Conservation (phyloP, 352 stramenopile genomes). For the Globisporangium viniferum region DNA sequence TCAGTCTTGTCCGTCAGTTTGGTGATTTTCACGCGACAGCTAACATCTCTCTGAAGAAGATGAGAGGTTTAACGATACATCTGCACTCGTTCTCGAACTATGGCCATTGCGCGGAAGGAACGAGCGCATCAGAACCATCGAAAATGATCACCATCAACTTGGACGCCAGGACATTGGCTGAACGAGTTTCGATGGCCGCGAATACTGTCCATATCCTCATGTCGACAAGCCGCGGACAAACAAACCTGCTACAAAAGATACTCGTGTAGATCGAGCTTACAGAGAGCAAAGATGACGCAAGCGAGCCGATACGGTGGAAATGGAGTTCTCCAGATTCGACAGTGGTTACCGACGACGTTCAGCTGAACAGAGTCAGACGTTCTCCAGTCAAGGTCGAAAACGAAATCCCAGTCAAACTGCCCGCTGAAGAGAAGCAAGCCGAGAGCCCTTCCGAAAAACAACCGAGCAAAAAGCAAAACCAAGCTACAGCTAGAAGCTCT, state of each 20-base stretch:
- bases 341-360: neutral
- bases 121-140: neutral
- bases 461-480: neutral
- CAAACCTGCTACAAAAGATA: constrained; percentile 20
- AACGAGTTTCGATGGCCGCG: constrained; percentile 17
- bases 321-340: neutral
- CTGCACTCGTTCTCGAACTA: constrained; percentile 4
- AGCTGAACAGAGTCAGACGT: neutral
- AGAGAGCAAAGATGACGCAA: neutral
- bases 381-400: neutral
- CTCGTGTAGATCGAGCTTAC: constrained; percentile 14
- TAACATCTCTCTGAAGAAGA: neutral
- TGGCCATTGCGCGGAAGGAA: neutral
- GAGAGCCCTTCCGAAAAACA: neutral
- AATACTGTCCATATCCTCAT: constrained; percentile 22
- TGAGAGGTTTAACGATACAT: neutral
- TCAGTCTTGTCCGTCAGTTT: constrained; percentile 9
- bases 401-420: neutral
- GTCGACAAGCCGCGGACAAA: constrained; percentile 18
- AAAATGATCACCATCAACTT: neutral
- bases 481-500: neutral
- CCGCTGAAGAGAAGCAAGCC: neutral
- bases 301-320: neutral
- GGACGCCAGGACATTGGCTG: neutral
- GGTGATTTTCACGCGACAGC: neutral